A percentile compares a stretch with the other conserved stretches of the same genome.
Evolutionary conservation across 2,329 filamentous ascomycete species (phyloP).

Genomic region (Pyrenochaeta sp.): DNA sequence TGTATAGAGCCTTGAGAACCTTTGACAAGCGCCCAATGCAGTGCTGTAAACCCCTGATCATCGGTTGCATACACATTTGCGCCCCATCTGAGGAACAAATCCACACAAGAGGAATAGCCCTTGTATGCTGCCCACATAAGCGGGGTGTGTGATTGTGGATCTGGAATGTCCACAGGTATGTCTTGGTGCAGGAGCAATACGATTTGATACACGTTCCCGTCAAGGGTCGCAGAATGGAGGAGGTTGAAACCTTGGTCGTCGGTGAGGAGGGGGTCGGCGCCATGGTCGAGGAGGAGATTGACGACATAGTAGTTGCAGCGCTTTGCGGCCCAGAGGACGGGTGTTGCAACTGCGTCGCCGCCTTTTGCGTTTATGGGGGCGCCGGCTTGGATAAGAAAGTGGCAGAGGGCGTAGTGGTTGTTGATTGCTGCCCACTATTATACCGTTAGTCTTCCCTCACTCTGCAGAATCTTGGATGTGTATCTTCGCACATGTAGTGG

Average conservation of each 20-base stretch:
- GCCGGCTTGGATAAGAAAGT: constrained; percentile 85
- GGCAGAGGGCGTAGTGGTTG: constrained; percentile 97
- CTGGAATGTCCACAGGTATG: constrained; percentile 89
- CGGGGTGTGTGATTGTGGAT: constrained; percentile 89
- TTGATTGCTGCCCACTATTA: constrained; percentile 96
- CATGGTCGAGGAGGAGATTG: constrained; percentile 87
- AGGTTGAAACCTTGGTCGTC: constrained; percentile 98
- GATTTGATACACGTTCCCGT: constrained; percentile 91
- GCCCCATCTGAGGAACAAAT: constrained; percentile 92
- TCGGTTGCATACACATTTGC: constrained; percentile 91
- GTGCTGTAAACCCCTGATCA: constrained; percentile 89
- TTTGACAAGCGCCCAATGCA: constrained; percentile 97
- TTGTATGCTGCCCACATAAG: constrained; percentile 99
- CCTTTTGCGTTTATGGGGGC: constrained; percentile 95
- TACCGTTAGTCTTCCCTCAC: constrained; percentile 12
- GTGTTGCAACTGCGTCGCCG: constrained; percentile 92
- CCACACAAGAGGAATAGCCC: constrained; percentile 89
- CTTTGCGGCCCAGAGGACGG: constrained; percentile 96
- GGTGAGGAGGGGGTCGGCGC: constrained; percentile 89
- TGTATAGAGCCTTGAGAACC: constrained; percentile 88
- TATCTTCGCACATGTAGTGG: constrained; percentile 80
- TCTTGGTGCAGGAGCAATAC: constrained; percentile 92
- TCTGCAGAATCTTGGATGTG: neutral
- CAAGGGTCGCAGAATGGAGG: constrained; percentile 94
- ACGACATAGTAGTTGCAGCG: constrained; percentile 97